Evolutionary conservation across 768 basidiomycete genomes (phyloP).

Genomic region (Mycena belliarum): DNA sequence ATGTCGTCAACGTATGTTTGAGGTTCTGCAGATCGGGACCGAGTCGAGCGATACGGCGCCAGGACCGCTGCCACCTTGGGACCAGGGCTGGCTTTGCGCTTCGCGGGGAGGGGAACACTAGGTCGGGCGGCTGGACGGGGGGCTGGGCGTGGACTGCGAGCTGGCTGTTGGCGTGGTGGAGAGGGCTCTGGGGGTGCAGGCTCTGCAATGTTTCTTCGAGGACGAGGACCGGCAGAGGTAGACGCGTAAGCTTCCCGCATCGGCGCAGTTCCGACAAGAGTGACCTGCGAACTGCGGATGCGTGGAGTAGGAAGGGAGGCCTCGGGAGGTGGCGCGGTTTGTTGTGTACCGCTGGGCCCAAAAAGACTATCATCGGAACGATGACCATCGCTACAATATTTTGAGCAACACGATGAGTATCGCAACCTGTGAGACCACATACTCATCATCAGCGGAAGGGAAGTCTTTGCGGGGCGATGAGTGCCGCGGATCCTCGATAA

Average conservation of each 20-base stretch:
- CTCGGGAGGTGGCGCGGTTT: not conserved
- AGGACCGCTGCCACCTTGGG: not conserved
- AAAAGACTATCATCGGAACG: conserved; percentile 8
- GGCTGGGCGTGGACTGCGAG: not conserved
- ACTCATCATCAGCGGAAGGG: not conserved
- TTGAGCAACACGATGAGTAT: not conserved
- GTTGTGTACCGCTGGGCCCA: not conserved
- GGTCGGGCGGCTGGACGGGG: not conserved
- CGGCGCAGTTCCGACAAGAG: conserved; percentile 5
- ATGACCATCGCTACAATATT: not conserved
- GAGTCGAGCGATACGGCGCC: conserved; percentile 6
- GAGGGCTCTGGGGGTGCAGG: not conserved
- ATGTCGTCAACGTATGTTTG: not conserved
- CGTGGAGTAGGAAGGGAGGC: not conserved
- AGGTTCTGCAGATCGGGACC: conserved; percentile 1
- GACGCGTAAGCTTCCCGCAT: too few species aligned
- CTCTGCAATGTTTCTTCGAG: not conserved
- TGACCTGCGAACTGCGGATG: not conserved
- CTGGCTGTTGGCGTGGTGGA: conserved; percentile 1
- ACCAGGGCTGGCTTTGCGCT: not conserved
- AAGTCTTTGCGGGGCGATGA: not conserved
- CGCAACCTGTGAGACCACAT: not conserved
- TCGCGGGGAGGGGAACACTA: not conserved
- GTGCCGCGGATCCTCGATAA: not conserved
- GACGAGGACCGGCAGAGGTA: not conserved